Evolutionary conservation across 2,329 filamentous ascomycete genomes (phyloP).

Genomic region (Colletotrichum musae): DNA sequence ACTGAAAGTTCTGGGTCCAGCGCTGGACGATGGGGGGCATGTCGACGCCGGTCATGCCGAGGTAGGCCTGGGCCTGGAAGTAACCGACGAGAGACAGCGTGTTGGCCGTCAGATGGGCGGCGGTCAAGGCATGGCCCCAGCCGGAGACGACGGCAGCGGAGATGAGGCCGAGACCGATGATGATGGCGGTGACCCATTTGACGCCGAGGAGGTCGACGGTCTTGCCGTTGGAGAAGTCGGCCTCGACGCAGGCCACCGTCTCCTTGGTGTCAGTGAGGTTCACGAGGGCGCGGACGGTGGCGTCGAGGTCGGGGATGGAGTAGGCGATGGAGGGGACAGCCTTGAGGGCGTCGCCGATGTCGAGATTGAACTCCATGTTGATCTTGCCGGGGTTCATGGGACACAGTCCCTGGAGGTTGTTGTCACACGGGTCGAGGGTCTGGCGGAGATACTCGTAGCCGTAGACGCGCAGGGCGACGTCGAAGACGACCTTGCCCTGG

Average conservation of each 20-base stretch:
- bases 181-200: conserved; percentile 90
- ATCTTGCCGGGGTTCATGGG: conserved; percentile 91
- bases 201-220: conserved; percentile 91
- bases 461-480: conserved; percentile 84
- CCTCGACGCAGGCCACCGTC: conserved; percentile 88
- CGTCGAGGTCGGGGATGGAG: conserved; percentile 91
- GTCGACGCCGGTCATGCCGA: conserved; percentile 85
- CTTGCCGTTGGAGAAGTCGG: conserved; percentile 89
- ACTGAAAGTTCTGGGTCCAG: conserved; percentile 98
- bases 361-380: conserved; percentile 66
- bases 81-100: conserved; percentile 93
- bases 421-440: conserved; percentile 82
- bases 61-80: conserved; percentile 93
- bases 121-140: conserved; percentile 92
- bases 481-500: conserved; percentile 84
- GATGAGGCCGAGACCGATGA: conserved; percentile 86
- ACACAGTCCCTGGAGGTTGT: conserved; percentile 82
- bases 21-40: conserved; percentile 90
- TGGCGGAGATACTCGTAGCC: conserved; percentile 80
- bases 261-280: conserved; percentile 74
- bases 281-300: conserved; percentile 85
- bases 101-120: conserved; percentile 93
- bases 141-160: conserved; percentile 92
- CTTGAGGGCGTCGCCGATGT: conserved; percentile 62
- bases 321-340: conserved; percentile 81